These are phyloP conservation scores for Geotrichum macrosporum DNA, from an alignment of 1,139 yeast genomes.

Conservation along the genomic window DNA sequence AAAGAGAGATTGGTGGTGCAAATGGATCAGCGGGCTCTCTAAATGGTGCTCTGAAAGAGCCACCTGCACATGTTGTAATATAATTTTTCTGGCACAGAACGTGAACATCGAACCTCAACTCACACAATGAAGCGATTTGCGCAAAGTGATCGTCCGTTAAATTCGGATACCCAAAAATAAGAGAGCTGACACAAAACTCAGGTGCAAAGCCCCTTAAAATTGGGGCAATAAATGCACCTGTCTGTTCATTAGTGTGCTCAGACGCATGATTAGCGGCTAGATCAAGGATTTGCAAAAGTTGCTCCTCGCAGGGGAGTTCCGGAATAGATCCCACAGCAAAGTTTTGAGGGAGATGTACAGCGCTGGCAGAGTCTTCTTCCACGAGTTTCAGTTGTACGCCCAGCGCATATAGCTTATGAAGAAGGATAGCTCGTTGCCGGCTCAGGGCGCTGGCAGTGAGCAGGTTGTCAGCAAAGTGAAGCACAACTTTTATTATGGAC, in stretches of 20 bases:
- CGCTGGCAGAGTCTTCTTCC: not conserved
- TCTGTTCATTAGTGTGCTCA: constrained; percentile 55
- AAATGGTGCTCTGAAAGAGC: constrained; percentile 65
- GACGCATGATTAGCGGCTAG: constrained; percentile 38
- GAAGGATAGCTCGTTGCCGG: constrained; percentile 57
- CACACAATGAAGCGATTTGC: constrained; percentile 2
- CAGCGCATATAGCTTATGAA: constrained; percentile 44
- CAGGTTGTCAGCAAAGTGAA: constrained; percentile 67
- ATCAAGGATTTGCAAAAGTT: constrained; percentile 49
- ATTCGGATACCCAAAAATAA: constrained; percentile 79
- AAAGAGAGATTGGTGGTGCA: constrained; percentile 75
- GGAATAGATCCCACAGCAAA: constrained; percentile 40
- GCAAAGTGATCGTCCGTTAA: constrained; percentile 1
- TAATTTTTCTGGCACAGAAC: constrained; percentile 63
- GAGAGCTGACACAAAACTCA: constrained; percentile 56
- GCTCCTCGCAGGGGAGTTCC: constrained; percentile 47
- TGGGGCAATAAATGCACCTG: constrained; percentile 90
- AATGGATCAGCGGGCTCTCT: constrained; percentile 56
- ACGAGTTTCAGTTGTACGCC: constrained; percentile 31
- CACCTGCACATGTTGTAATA: constrained; percentile 45
- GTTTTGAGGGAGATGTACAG: constrained; percentile 26
- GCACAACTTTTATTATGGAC: constrained; percentile 54
- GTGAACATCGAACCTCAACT: constrained; percentile 52
- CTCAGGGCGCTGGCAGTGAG: constrained; percentile 59
- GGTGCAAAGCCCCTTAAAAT: constrained; percentile 68